Evolutionary conservation across 257 asterid genomes (phyloP), one percentile per base, ranked within the genome.

Genomic region (Catharanthus roseus): DNA sequence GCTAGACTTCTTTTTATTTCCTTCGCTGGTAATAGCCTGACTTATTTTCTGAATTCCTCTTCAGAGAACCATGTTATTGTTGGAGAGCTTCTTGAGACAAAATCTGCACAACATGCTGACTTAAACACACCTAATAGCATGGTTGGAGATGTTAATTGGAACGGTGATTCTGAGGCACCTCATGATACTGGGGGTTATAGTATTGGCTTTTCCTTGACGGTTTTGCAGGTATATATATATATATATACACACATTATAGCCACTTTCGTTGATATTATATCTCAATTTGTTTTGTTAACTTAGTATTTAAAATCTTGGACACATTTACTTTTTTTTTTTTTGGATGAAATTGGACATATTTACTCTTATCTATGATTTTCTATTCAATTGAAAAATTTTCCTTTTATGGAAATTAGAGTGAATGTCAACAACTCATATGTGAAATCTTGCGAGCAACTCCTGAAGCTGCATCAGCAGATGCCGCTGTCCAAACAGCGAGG

Each of bases 401-500:
- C n/a, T 64, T 47, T 34, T 72, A 65, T 63, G 75, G 80, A 64
- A 76, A 76, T 65, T 72, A 95, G 99, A 95, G 99, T 81, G 99
- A 95, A 86, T 95, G 99, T 82, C 99, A 95, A 76, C 97, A 95
- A 83, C 93, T 95, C 73, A 88, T 95, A 81, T 91, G 99, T 76
- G 99, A 95, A 89, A 86, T 95, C 87, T 86, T 95, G 75, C 95
- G 99, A 77, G 97, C 99, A 49, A 95, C 99, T 79, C 99, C 99
- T 73, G 99, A 95, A 76, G 97, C 99, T 82, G 92, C 99, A n/a
- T 89, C 99, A 68, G 96, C 99, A 70, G 99, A 95, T 86, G 97
- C 97, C 50, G 91, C 95, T 65, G 97, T 86, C 77, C 99, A 95
- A 80, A 89, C 99, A 58, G 97, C 98, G 77, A 88, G 99, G 77